A percentile compares a stretch with the other conserved stretches of the same genome.
Conservation (phyloP, 768 basidiomycete genomes). For the Vishniacozyma victoriae region DNA sequence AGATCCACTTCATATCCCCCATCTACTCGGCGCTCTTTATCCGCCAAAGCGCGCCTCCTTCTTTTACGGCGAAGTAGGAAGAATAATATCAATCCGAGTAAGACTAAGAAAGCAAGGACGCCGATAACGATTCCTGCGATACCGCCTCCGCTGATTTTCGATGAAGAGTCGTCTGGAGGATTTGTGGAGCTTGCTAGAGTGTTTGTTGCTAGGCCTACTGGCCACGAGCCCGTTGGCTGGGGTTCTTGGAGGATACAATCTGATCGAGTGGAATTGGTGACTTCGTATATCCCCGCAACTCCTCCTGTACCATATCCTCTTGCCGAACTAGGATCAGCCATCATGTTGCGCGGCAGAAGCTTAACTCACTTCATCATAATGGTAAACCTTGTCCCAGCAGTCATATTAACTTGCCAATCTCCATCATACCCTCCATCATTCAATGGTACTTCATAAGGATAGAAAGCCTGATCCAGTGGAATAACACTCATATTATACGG, state of each 20-base stretch:
- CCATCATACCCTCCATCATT: constrained; percentile 6
- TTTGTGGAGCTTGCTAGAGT: constrained; percentile 13
- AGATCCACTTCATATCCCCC: constrained; percentile 8
- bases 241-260: constrained; percentile 8
- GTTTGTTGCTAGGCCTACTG: constrained; percentile 19
- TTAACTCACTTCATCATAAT: constrained; percentile 41
- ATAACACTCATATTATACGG: constrained; percentile 35
- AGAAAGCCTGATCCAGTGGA: constrained; percentile 29
- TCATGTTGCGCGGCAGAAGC: background rate
- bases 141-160: constrained; percentile 10
- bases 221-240: constrained; percentile 25
- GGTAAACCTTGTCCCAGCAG: constrained; percentile 28
- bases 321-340: constrained; percentile 4
- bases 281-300: constrained; percentile 28
- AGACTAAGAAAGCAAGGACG: constrained; percentile 10
- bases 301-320: constrained; percentile 32
- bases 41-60: background rate
- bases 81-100: constrained; percentile 9
- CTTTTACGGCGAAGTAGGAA: constrained; percentile 20
- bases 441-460: constrained; percentile 29
- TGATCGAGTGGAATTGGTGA: constrained; percentile 11
- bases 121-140: constrained; percentile 39
- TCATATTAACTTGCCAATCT: constrained; percentile 33
- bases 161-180: background rate
- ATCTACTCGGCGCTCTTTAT: background rate